Base-by-base conservation (phyloP, 2,329 filamentous ascomycete species). In the Acephala macrosclerotiorum region DNA sequence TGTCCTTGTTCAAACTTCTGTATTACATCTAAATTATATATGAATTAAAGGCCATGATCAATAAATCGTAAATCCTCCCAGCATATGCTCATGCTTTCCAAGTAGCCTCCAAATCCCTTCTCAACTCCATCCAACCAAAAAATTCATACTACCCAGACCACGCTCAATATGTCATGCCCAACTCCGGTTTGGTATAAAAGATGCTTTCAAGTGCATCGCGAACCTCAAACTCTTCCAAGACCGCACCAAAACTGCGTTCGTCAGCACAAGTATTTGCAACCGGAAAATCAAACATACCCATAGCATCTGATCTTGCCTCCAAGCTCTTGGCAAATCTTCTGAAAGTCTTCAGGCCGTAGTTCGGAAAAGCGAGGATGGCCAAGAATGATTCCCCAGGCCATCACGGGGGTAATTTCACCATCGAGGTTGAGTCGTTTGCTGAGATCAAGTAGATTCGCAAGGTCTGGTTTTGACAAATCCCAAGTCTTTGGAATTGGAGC, bases 381-480 rank as follows among this genome's bases (percentile, higher is more conserved):
- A 68, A 93, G 82, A 58, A 98, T 85, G 80, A 92, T 91, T 58
- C 93, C 91, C 88, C 96, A 95, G 0, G 94, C 94, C 93, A 97
- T 97, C 71, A 97, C 92, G 0, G 96, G 96, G 20, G 95, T 98
- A 74, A 98, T 92, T 79, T 96, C 93, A 60, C 93, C 93, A 67
- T 96, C 92, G 1, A 96, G 87, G 72, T 96, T 90, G 29, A 97
- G 84, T 72, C 90, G 89, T 72, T 89, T 87, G 80, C 93, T 97
- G 63, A 97, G 84, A 75, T 97, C 91, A 66, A 97, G 85, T 61
- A 98, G 83, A 61, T 91, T 96, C 60, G 89, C 82, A 58, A 99
- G 84, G 74, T 96, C 93, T 42, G 86, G 86, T 76, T 91, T 92
- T 66, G 85, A 89, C 6, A 96, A 81, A 75, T 96, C 91, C 80